Conservation (phyloP, 2,329 filamentous ascomycete species). For the Aspergillus proliferans region DNA sequence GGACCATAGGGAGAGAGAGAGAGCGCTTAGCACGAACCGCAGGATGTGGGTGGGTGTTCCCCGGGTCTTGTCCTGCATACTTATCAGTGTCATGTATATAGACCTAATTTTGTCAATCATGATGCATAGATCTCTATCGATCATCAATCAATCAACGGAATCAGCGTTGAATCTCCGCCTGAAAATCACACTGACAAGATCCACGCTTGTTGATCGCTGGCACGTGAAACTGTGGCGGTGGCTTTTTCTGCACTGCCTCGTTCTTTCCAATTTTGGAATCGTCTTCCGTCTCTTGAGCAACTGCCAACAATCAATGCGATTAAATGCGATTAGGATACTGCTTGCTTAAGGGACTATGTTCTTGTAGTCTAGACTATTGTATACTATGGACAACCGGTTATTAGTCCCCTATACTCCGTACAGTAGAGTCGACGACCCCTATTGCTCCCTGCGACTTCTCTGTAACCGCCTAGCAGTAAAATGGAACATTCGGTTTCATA, state of each 20-base stretch:
- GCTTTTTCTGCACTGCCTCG: background rate
- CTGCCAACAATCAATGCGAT: background rate
- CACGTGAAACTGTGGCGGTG: conserved; percentile 1
- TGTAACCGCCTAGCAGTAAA: background rate
- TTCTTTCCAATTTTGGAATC: background rate
- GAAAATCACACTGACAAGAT: background rate
- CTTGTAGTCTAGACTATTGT: no score
- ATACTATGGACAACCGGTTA: no score
- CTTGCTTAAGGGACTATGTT: no score
- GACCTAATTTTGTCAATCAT: no score
- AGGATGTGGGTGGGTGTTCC: no score
- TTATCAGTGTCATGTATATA: no score
- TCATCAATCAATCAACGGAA: background rate
- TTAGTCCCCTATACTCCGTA: no score
- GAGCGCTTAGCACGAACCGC: no score
- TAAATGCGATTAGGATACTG: background rate
- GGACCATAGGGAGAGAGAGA: no score
- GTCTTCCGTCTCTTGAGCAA: background rate
- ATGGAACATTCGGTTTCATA: background rate
- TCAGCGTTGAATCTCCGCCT: no score
- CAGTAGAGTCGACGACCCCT: background rate
- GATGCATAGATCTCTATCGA: no score
- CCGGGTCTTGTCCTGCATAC: no score
- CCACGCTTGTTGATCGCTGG: background rate
- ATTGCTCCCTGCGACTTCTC: background rate